Evolutionary conservation across 441 rosid genomes (phyloP), one percentile per base, ranked within the genome.

Genomic region (Bruguiera hainesii): DNA sequence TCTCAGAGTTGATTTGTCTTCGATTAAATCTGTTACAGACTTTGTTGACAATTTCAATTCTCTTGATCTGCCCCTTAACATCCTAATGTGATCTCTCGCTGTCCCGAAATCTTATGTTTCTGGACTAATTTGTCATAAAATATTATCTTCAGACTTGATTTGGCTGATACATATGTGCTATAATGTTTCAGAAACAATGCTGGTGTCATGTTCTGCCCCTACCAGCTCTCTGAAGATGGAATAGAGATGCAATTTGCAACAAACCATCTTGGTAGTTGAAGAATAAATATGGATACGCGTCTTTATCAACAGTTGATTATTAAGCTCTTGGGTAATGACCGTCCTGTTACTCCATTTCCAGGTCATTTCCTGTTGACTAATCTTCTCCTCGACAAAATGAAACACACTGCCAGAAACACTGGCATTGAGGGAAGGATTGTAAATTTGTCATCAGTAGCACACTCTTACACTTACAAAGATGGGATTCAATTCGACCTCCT

Each of bases 341-440:
- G 48, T 42, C 55, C 1, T 5, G 4, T 48, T 21, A 31, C 0
- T 56, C 8, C 3, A 61, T 60, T 63, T 62, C n/a, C 85, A 94
- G 99, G 98, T 42, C 99, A 94, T 82, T 94, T 94, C 69, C 82
- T 87, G 51, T 69, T 94, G 73, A 89, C 99, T 39, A 87, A 85
- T 67, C 86, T 91, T 75, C 91, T 94, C 23, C 80, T 94, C 4
- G 96, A 86, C 18, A 88, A 83, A 64, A 91, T 91, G 98, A 89
- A 89, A 67, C 73, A 65, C 26, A 94, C 84, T 0, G 80, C 96
- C 7, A 82, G n/a, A 60, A 70, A 51, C 7, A 83, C 82, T 15
- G 92, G 97, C 7, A 70, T 81, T 23, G 85, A 94, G 70, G 96
- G 98, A 10, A 85, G 96, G 81, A 89, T 93, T 61, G 88, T 94